These are phyloP conservation scores for Penicillium canescens DNA, from an alignment of 495 filamentous ascomycete genomes.

Conservation along the genomic window DNA sequence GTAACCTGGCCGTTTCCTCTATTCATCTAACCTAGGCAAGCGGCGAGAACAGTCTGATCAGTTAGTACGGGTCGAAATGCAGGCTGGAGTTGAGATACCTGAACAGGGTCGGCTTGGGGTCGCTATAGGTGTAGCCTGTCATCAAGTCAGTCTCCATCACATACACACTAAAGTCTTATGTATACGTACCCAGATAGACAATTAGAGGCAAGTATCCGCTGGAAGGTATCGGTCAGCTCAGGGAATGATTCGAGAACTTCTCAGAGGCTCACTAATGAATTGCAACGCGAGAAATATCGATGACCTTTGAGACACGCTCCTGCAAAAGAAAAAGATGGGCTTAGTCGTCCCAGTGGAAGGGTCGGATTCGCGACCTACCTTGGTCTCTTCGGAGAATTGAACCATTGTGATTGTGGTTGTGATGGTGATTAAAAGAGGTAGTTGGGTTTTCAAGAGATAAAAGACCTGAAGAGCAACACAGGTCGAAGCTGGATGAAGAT, in stretches of 20 bases:
- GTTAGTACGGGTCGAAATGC: conserved; percentile 15
- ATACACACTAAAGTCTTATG: not conserved
- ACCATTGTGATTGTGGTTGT: conserved; percentile 60
- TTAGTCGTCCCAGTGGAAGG: conserved; percentile 9
- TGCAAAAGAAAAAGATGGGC: conserved; percentile 33
- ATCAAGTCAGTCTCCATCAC: conserved; percentile 8
- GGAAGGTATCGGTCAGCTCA: conserved; percentile 6
- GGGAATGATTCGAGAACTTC: not conserved
- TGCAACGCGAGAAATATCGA: conserved; percentile 91
- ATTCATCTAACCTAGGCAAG: conserved; percentile 48
- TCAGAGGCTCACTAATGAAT: conserved; percentile 78
- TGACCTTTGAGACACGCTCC: conserved; percentile 95
- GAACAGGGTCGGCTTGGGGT: conserved; percentile 89
- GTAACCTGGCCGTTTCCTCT: not conserved
- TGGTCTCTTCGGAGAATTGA: conserved; percentile 94
- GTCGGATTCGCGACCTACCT: conserved; percentile 55
- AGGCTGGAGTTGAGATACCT: conserved; percentile 52
- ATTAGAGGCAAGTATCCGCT: conserved; percentile 95
- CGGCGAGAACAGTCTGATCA: conserved; percentile 67
- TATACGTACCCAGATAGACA: conserved; percentile 83
- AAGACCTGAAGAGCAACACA: not conserved
- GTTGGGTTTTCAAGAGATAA: not conserved
- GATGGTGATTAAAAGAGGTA: not conserved
- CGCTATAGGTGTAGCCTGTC: conserved; percentile 88
- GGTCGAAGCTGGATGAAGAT: not conserved